Evolutionary conservation across 805 yeast species (phyloP).

Genomic region (Saccharomyces jurei): DNA sequence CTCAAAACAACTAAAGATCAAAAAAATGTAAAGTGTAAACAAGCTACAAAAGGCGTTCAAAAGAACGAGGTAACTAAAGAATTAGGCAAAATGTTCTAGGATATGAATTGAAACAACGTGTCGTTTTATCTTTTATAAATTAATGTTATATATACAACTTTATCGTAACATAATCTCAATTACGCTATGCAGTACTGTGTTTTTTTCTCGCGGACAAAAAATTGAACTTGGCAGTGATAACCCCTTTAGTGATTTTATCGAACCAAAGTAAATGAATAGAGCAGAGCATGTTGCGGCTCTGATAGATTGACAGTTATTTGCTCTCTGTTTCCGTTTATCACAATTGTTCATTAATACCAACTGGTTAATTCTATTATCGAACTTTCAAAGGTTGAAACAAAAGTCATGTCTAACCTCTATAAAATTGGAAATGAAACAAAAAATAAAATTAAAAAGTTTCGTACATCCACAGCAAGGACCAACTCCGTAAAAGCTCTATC

Average conservation of each 20-base stretch:
- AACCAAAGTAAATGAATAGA: not conserved
- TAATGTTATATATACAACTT: not conserved
- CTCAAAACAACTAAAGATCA: not conserved
- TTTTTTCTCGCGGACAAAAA: not conserved
- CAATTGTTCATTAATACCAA: not conserved
- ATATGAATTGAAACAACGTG: not conserved
- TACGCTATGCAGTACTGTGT: not conserved
- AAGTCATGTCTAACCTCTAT: constrained; percentile 44
- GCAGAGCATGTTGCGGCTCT: not conserved
- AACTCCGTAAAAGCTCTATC: constrained; percentile 53
- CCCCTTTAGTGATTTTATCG: not conserved
- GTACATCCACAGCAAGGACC: constrained; percentile 63
- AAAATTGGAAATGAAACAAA: constrained; percentile 55
- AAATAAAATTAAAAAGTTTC: constrained; percentile 56
- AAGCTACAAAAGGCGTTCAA: not conserved
- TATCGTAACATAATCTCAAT: not conserved
- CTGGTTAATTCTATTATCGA: not conserved
- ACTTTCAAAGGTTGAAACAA: not conserved
- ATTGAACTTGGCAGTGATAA: not conserved
- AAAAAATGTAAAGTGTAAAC: not conserved
- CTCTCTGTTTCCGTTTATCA: not conserved
- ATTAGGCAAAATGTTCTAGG: not conserved
- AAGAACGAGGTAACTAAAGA: not conserved
- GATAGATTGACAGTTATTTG: not conserved
- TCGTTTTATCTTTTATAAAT: not conserved